phyloP scores from a whole-genome alignment of 2,329 filamentous ascomycete genomes.

The Colletotrichum sidae region DNA sequence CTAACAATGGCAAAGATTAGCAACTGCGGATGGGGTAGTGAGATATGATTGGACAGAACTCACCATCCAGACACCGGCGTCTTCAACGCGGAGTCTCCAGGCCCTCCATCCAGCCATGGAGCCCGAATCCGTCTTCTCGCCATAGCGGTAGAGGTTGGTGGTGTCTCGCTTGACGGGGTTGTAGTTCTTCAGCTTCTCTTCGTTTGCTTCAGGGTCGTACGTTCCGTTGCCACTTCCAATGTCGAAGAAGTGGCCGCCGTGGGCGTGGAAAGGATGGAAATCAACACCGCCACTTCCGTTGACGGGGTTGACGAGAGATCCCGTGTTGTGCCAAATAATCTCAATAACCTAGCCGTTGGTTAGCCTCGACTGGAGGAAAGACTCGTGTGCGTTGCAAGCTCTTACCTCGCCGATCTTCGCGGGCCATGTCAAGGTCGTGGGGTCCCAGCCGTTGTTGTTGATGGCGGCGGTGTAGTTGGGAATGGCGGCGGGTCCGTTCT shows the following conservation, averaged over 20 bases:
- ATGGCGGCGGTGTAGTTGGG: slow-evolving; percentile 65
- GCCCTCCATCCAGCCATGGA: slow-evolving; percentile 67
- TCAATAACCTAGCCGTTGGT: slow-evolving; percentile 20
- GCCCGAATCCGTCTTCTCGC: slow-evolving; percentile 50
- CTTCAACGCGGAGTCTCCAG: slow-evolving; percentile 63
- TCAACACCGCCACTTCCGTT: slow-evolving; percentile 54
- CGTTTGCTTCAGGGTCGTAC: slow-evolving; percentile 62
- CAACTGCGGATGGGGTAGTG: background rate
- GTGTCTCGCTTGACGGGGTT: slow-evolving; percentile 56
- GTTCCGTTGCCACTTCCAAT: slow-evolving; percentile 64
- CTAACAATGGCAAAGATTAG: background rate
- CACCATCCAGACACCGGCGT: slow-evolving; percentile 69
- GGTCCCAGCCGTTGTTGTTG: slow-evolving; percentile 65
- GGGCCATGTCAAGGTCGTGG: slow-evolving; percentile 60
- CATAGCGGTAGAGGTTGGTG: slow-evolving; percentile 68
- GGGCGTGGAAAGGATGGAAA: slow-evolving; percentile 66
- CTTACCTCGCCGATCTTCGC: slow-evolving; percentile 67
- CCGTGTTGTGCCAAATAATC: slow-evolving; percentile 32
- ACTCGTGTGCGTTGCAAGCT: slow-evolving; percentile 62
- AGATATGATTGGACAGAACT: background rate
- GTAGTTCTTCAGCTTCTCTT: slow-evolving; percentile 48
- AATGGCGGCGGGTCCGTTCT: slow-evolving; percentile 53
- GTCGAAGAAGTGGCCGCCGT: slow-evolving; percentile 66
- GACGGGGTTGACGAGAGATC: slow-evolving; percentile 41
- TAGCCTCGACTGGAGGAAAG: no score